These are phyloP conservation scores for Colletotrichum sidae DNA, from an alignment of 2,329 filamentous ascomycete genomes.

Conservation along the genomic window DNA sequence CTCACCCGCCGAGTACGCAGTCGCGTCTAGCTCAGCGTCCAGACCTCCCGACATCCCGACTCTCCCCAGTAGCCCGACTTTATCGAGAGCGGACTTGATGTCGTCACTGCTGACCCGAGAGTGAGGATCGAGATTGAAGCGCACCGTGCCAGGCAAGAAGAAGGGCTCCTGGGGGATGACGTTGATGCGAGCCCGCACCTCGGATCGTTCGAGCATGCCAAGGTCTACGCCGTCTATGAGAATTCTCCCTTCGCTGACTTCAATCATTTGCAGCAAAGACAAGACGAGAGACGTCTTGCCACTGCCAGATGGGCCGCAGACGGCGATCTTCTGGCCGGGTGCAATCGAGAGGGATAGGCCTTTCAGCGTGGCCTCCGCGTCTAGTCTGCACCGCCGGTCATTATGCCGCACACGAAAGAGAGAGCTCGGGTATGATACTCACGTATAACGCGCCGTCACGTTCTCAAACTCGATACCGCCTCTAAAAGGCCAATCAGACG, in stretches of 20 bases:
- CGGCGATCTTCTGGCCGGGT: constrained; percentile 44
- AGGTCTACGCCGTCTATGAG: constrained; percentile 57
- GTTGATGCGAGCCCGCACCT: constrained; percentile 49
- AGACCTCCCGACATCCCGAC: constrained; percentile 54
- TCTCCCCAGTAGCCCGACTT: constrained; percentile 57
- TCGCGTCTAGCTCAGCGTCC: constrained; percentile 45
- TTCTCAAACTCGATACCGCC: constrained; percentile 44
- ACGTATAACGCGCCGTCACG: constrained; percentile 44
- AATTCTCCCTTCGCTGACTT: constrained; percentile 56
- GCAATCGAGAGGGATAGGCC: constrained; percentile 40
- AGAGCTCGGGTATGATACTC: neutral
- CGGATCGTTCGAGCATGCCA: constrained; percentile 38
- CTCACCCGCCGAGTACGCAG: constrained; percentile 56
- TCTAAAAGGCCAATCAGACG: constrained; percentile 43
- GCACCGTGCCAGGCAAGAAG: constrained; percentile 59
- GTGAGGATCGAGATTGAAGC: constrained; percentile 61
- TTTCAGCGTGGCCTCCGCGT: constrained; percentile 40
- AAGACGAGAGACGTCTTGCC: constrained; percentile 51
- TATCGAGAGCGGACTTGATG: constrained; percentile 57
- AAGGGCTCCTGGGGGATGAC: constrained; percentile 64
- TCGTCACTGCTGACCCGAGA: constrained; percentile 50
- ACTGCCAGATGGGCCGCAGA: constrained; percentile 50
- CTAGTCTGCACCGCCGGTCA: neutral
- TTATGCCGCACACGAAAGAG: neutral
- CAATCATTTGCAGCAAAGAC: constrained; percentile 60